Percentiles rank a stretch among this genome's conserved stretches.
These are phyloP conservation scores for Chrysoporthe deuterocubensis DNA, from an alignment of 2,329 filamentous ascomycete species.

Conservation along the genomic window DNA sequence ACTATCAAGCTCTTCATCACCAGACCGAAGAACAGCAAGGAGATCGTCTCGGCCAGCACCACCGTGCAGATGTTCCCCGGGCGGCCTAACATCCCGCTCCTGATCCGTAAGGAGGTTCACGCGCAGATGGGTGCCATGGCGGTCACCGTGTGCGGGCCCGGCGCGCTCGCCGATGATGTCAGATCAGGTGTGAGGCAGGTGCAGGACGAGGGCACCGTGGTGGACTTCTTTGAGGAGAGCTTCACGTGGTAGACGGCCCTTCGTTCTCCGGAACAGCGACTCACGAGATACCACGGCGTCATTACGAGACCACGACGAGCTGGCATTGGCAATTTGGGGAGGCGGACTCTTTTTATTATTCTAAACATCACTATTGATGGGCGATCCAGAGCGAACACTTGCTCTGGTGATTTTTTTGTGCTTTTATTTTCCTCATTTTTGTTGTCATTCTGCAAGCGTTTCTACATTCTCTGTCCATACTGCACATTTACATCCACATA, in stretches of 20 bases:
- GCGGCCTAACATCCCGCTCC: constrained; percentile 77
- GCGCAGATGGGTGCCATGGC: constrained; percentile 87
- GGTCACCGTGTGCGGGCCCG: constrained; percentile 80
- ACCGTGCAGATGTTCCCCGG: constrained; percentile 93
- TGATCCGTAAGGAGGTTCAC: constrained; percentile 82
- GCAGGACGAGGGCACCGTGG: constrained; percentile 62
- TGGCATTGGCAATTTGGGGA: not conserved
- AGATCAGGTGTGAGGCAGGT: constrained; percentile 67
- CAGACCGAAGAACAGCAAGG: constrained; percentile 79
- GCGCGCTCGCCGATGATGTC: constrained; percentile 76
- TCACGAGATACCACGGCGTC: constrained; percentile 25
- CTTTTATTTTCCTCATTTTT: not conserved
- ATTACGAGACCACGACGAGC: constrained; percentile 23
- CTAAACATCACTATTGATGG: constrained; percentile 7
- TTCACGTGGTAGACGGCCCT: constrained; percentile 63
- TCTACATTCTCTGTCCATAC: constrained; percentile 22
- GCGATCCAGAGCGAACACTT: constrained; percentile 9
- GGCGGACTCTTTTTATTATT: constrained; percentile 7
- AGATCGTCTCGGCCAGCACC: constrained; percentile 74
- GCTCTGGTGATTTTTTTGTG: constrained; percentile 20
- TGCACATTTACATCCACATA: constrained; percentile 10
- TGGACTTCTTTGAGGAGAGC: constrained; percentile 79
- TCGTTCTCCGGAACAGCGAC: constrained; percentile 11
- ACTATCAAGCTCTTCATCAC: constrained; percentile 91
- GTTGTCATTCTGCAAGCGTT: constrained; percentile 6